phyloP scores from a whole-genome alignment of 140 eudicot species.

The Anethum foeniculum region DNA sequence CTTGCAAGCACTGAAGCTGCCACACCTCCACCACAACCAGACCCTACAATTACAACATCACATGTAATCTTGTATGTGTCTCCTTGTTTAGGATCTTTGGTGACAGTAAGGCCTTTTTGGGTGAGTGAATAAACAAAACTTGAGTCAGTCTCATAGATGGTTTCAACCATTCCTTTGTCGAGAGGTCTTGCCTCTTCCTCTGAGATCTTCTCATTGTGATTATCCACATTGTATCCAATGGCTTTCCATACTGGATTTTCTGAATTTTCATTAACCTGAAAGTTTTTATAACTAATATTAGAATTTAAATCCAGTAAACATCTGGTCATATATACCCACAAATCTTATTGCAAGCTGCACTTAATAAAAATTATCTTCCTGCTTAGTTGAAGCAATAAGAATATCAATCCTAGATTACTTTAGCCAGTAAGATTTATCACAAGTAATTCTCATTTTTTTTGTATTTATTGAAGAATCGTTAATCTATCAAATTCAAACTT shows the following conservation, averaged over 20 bases:
- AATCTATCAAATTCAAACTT: no score
- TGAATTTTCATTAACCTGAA: constrained; percentile 48
- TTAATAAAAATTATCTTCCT: not conserved
- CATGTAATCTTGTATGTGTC: constrained; percentile 47
- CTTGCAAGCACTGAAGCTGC: constrained; percentile 75
- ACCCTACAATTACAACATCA: constrained; percentile 81
- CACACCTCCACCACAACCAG: constrained; percentile 94
- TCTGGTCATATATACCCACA: not conserved
- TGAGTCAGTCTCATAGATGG: constrained; percentile 38
- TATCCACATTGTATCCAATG: constrained; percentile 42
- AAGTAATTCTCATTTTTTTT: no score
- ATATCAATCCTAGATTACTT: not conserved
- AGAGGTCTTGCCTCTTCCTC: constrained; percentile 24
- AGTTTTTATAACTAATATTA: not conserved
- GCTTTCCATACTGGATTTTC: constrained; percentile 68
- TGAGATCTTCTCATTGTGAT: not conserved
- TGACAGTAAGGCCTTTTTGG: constrained; percentile 54
- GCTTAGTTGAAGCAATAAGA: not conserved
- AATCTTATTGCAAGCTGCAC: not conserved
- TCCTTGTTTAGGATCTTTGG: constrained; percentile 26
- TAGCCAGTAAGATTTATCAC: not conserved
- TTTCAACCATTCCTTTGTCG: constrained; percentile 62
- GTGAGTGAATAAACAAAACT: constrained; percentile 38
- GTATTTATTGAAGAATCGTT: no score
- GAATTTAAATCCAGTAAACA: not conserved